Conservation (phyloP, 73 alveolate species). For the Paramecium tetraurelia region DNA sequence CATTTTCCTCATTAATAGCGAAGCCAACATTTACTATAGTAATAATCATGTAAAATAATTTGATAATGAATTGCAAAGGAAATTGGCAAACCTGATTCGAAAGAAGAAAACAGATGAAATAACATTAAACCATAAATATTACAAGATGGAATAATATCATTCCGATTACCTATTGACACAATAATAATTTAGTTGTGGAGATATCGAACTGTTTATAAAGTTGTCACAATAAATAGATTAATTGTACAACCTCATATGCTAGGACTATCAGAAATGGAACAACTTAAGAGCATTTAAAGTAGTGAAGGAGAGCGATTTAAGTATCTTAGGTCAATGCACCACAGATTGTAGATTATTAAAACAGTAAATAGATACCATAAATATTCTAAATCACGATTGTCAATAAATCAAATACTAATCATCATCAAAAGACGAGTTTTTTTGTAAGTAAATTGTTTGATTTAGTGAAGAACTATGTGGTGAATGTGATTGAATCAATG, state of each 20-base stretch:
- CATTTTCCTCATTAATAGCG: neutral
- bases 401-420: neutral
- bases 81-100: neutral
- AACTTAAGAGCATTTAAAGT: constrained; percentile 27
- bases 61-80: neutral
- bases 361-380: neutral
- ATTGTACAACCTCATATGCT: neutral
- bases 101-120: neutral
- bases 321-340: constrained; percentile 2
- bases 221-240: neutral
- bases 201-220: neutral
- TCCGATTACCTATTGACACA: neutral
- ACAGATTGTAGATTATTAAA: neutral
- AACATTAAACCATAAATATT: neutral
- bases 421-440: neutral
- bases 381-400: neutral
- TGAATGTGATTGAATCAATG: neutral
- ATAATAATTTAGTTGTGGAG: neutral
- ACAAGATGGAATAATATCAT: neutral
- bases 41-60: neutral
- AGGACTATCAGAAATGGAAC: constrained; percentile 18
- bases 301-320: neutral
- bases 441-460: neutral
- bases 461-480: constrained; percentile 20
- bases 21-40: neutral